These are phyloP conservation scores for Panicum virgatum DNA, from an alignment of 202 grass and related monocot genomes.

Conservation along the genomic window DNA sequence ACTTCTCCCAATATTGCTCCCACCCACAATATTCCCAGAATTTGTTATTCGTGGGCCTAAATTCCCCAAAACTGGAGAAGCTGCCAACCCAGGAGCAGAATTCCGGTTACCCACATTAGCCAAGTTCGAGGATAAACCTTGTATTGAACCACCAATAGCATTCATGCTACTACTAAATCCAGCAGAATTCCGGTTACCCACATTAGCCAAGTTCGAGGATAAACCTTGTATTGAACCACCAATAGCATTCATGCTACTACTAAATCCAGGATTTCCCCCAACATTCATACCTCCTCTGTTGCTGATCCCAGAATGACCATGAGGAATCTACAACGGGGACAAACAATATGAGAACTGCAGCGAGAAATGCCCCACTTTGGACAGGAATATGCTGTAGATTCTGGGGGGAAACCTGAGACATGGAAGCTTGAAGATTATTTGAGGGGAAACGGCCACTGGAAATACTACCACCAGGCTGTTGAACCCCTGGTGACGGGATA, in stretches of 20 bases:
- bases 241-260: constrained; percentile 70
- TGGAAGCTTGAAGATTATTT: constrained; percentile 80
- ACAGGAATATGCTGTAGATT: neutral
- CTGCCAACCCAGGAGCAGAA: constrained; percentile 69
- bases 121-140: constrained; percentile 70
- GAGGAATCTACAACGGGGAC: constrained; percentile 61
- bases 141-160: constrained; percentile 78
- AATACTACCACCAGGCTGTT: constrained; percentile 81
- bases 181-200: constrained; percentile 70
- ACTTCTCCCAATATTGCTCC: constrained; percentile 75
- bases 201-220: constrained; percentile 64
- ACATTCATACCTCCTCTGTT: constrained; percentile 80
- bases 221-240: constrained; percentile 77
- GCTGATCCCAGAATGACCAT: constrained; percentile 77
- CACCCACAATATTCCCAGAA: constrained; percentile 70
- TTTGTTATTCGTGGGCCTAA: constrained; percentile 66
- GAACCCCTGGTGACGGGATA: constrained; percentile 70
- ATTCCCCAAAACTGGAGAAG: constrained; percentile 71
- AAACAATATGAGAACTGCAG: constrained; percentile 10
- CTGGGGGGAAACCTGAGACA: constrained; percentile 66
- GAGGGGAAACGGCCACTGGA: constrained; percentile 72
- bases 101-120: constrained; percentile 69
- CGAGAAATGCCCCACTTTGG: constrained; percentile 20
- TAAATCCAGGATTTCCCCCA: constrained; percentile 73
- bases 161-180: constrained; percentile 73